These are phyloP conservation scores for Plasmodium relictum DNA, from an alignment of 169 alveolate species.

Conservation along the genomic window DNA sequence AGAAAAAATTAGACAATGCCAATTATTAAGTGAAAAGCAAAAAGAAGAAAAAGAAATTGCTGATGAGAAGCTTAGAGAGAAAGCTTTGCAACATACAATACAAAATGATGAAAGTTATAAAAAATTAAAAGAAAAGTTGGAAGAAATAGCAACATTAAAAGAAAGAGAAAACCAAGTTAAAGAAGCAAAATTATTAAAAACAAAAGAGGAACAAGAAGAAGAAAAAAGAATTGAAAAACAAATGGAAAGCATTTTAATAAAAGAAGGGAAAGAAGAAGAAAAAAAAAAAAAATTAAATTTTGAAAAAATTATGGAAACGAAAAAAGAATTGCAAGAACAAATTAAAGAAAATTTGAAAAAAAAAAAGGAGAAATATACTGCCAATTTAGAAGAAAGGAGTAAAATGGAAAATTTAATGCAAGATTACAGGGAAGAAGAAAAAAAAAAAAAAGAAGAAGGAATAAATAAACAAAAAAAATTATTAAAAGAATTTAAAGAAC, in stretches of 20 bases:
- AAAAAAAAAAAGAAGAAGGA: constrained; percentile 67
- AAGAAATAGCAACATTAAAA: constrained; percentile 56
- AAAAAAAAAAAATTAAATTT: constrained; percentile 33
- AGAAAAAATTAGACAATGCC: constrained; percentile 30
- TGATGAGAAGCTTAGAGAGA: constrained; percentile 34
- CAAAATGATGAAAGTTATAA: constrained; percentile 74
- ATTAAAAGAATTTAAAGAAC: constrained; percentile 72
- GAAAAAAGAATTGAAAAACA: constrained; percentile 32
- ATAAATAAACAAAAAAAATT: constrained; percentile 55
- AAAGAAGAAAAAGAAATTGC: constrained; percentile 63
- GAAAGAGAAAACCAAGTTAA: constrained; percentile 68
- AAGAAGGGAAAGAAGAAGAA: constrained; percentile 54
- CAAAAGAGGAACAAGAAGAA: constrained; percentile 30
- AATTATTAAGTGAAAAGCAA: constrained; percentile 55
- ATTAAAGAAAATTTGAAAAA: constrained; percentile 57
- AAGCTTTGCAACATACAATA: constrained; percentile 51
- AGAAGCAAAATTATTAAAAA: constrained; percentile 45
- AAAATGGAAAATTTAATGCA: constrained; percentile 42
- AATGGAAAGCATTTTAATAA: constrained; percentile 32
- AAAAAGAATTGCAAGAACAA: constrained; percentile 69
- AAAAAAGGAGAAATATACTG: constrained; percentile 35
- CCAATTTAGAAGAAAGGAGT: constrained; percentile 40
- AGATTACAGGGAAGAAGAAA: constrained; percentile 64
- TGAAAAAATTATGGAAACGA: constrained; percentile 63
- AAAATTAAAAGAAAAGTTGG: constrained; percentile 54